Percentiles rank a stretch among this genome's conserved stretches.
phyloP scores from a whole-genome alignment of 306 rosid genomes.

The Castanospermum australe region DNA sequence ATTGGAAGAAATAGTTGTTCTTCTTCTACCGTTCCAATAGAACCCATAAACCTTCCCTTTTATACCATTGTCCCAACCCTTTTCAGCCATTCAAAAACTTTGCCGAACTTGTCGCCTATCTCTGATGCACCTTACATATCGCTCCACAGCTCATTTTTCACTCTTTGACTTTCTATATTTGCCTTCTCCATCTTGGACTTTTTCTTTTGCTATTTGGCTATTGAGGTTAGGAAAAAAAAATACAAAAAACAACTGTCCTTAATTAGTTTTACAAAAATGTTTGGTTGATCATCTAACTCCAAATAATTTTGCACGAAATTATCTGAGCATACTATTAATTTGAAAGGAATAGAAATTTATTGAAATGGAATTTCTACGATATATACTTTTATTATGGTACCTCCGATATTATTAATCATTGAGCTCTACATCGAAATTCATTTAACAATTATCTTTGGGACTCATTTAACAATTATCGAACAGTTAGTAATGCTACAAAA shows the following conservation, averaged over 20 bases:
- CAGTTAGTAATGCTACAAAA: too few relatives aligned
- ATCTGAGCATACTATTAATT: neutral
- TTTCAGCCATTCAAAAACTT: conserved; percentile 8
- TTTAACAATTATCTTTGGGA: too few relatives aligned
- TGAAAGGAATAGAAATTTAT: neutral
- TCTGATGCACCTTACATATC: conserved; percentile 34
- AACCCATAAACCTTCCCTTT: conserved; percentile 20
- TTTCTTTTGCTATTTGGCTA: neutral
- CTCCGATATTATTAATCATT: neutral
- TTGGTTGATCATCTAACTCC: neutral
- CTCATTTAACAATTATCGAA: too few relatives aligned
- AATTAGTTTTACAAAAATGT: neutral
- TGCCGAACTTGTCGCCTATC: conserved; percentile 13
- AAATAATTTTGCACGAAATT: neutral
- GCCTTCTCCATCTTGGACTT: neutral
- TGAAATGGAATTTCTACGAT: neutral
- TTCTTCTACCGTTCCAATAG: conserved; percentile 29
- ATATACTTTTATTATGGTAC: too few relatives aligned
- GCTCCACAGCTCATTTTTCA: conserved; percentile 21
- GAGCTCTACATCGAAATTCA: neutral
- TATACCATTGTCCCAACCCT: conserved; percentile 22
- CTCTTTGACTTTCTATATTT: conserved; percentile 2
- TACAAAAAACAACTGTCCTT: neutral
- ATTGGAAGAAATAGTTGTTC: conserved; percentile 40
- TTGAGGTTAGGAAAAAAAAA: neutral